Base-by-base conservation (phyloP, 805 yeast genomes). In the Torulaspora indica region DNA sequence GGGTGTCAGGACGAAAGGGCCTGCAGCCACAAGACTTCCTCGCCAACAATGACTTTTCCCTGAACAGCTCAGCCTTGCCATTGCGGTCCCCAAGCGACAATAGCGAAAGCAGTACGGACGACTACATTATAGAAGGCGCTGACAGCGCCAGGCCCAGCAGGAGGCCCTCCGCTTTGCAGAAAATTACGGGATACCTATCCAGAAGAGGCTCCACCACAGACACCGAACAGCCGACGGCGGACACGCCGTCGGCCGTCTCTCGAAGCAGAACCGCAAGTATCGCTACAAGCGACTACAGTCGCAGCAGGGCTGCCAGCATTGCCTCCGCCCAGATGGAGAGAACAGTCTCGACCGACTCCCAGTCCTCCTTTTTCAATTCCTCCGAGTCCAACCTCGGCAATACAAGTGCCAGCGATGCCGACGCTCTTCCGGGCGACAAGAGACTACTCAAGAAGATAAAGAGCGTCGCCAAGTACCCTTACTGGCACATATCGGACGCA, bases 401-500 rank as follows among this genome's bases (percentile, higher is more conserved):
- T 1, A 48, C 56, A 4, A 53, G 56, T 38, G 53, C 57, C 13
- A 55, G 57, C 20, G 60, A 45, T 32, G 46, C 33, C 7, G 52
- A 45, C 24, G 47, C 39, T 10, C 37, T 33, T 20, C 48, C 46
- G 20, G 49, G 41, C 36, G 54, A 49, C 47, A 64, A 51, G 63
- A 69, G 51, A 62, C 70, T 57, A 56, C 62, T 72, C 63, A 80
- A 76, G 56, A 80, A 75, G 54, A 66, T 83, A 8, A 76, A 79
- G 3, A 73, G 81, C 13, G 69, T 77, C 13, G 57, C 72, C 3
- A 78, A 77, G 45, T 66, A 74, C 35, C 89, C 91, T 14, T 85
- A 72, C 56, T 91, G 98, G 98, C 74, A 85, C 50, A 78, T 90
- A 27, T 86, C 95, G 49, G 98, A 93, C 64, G 71, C 85, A 2